Percentiles rank a stretch among this genome's conserved stretches.
Evolutionary conservation across 768 basidiomycete species (phyloP).

Genomic region (Termitomyces sp.): DNA sequence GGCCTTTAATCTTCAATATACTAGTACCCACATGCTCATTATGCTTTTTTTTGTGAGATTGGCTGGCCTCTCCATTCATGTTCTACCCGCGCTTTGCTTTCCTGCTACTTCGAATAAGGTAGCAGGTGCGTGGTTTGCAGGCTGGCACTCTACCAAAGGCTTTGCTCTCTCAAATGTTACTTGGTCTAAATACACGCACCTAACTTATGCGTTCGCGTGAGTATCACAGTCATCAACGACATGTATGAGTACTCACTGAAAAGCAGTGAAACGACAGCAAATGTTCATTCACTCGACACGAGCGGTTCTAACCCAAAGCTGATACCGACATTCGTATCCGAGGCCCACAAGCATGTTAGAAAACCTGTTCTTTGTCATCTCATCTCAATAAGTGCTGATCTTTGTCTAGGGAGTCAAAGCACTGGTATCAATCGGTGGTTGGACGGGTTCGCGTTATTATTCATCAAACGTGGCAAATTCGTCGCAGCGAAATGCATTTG

Average conservation of each 20-base stretch:
- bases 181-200: constrained; percentile 63
- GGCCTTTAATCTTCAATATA: neutral
- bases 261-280: constrained; percentile 30
- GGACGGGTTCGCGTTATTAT: constrained; percentile 59
- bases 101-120: constrained; percentile 21
- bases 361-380: neutral
- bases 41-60: constrained; percentile 6
- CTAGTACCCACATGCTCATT: neutral
- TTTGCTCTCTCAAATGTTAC: constrained; percentile 50
- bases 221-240: constrained; percentile 17
- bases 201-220: constrained; percentile 70
- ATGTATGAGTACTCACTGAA: neutral
- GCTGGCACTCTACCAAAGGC: constrained; percentile 48
- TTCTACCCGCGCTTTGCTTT: constrained; percentile 9
- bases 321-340: constrained; percentile 51
- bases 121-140: constrained; percentile 60
- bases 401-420: constrained; percentile 47
- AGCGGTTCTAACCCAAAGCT: constrained; percentile 41
- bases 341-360: constrained; percentile 37
- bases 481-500: constrained; percentile 58
- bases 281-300: constrained; percentile 28
- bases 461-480: constrained; percentile 57
- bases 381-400: neutral
- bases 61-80: constrained; percentile 5
- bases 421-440: constrained; percentile 62